Conservation (phyloP, 2,329 filamentous ascomycete genomes). For the Colletotrichum sp. region DNA sequence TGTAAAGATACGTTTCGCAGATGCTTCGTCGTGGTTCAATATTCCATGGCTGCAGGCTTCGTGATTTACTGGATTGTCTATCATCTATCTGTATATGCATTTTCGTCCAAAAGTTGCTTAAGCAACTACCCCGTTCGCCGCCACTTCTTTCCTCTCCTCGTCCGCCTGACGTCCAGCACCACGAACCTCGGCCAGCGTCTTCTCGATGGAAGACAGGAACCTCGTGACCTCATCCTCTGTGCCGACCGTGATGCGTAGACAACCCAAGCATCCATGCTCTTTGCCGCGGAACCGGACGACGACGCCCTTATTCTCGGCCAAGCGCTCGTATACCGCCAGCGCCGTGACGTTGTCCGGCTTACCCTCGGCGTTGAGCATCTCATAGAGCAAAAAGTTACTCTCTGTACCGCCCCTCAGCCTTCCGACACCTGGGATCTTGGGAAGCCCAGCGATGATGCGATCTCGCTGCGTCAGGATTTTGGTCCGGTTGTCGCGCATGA, state of each 20-base stretch:
- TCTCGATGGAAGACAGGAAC: slow-evolving; percentile 73
- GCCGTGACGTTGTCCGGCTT: slow-evolving; percentile 81
- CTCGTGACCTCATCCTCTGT: slow-evolving; percentile 85
- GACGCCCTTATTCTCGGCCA: slow-evolving; percentile 87
- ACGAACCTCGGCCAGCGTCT: slow-evolving; percentile 51
- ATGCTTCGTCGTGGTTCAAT: background rate
- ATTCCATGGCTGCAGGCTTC: background rate
- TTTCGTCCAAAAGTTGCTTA: slow-evolving; percentile 26
- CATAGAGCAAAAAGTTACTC: slow-evolving; percentile 89
- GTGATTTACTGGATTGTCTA: background rate
- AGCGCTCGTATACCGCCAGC: slow-evolving; percentile 77
- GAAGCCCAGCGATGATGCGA: slow-evolving; percentile 75
- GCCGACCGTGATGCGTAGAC: slow-evolving; percentile 89
- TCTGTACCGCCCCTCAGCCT: slow-evolving; percentile 78
- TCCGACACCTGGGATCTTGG: slow-evolving; percentile 78
- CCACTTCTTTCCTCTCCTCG: slow-evolving; percentile 39
- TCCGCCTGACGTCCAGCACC: slow-evolving; percentile 28
- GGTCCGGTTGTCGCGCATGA: slow-evolving; percentile 75
- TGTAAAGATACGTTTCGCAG: background rate
- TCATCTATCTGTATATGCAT: background rate
- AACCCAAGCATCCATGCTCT: slow-evolving; percentile 88
- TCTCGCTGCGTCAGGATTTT: slow-evolving; percentile 78
- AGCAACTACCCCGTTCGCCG: slow-evolving; percentile 39
- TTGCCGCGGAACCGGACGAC: slow-evolving; percentile 94
- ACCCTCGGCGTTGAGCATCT: slow-evolving; percentile 78